Evolutionary conservation across 139 green algal species (phyloP).

Genomic region (Chlorella sp.): DNA sequence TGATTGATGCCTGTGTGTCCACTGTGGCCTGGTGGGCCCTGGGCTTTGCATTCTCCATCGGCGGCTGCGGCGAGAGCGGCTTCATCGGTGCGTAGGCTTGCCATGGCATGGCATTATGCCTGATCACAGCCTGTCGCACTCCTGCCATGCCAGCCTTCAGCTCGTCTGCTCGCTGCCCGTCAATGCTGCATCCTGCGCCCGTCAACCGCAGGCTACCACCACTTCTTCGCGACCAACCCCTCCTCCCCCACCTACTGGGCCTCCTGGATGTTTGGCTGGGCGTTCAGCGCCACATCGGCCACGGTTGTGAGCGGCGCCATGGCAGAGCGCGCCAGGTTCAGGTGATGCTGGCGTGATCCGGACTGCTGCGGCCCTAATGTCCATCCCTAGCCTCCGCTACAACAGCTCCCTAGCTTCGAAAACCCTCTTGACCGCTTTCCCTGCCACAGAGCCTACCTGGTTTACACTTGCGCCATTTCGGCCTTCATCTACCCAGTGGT

Average conservation of each 20-base stretch:
- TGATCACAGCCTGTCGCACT: not conserved
- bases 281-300: conserved; percentile 51
- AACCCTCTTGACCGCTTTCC: not conserved
- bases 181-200: not conserved
- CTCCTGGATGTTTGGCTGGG: conserved; percentile 50
- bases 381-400: too few species aligned
- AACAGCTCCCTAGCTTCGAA: not conserved
- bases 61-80: conserved; percentile 35
- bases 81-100: conserved; percentile 40
- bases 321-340: conserved; percentile 53
- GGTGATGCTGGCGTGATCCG: not conserved
- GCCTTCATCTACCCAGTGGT: conserved; percentile 73
- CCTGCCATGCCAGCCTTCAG: not conserved
- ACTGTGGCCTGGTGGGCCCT: conserved; percentile 63
- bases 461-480: conserved; percentile 59
- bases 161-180: not conserved
- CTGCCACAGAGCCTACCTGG: conserved; percentile 39
- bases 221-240: conserved; percentile 20
- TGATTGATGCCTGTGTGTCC: conserved; percentile 29
- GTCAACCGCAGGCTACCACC: conserved; percentile 16
- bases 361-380: too few species aligned
- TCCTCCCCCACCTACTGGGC: conserved; percentile 22
- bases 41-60: conserved; percentile 74
- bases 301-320: conserved; percentile 60
- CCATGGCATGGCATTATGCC: not conserved